Evolutionary conservation across 306 rosid species (phyloP), one percentile per base, ranked within the genome.

Genomic region (Cucurbita ficifolia): DNA sequence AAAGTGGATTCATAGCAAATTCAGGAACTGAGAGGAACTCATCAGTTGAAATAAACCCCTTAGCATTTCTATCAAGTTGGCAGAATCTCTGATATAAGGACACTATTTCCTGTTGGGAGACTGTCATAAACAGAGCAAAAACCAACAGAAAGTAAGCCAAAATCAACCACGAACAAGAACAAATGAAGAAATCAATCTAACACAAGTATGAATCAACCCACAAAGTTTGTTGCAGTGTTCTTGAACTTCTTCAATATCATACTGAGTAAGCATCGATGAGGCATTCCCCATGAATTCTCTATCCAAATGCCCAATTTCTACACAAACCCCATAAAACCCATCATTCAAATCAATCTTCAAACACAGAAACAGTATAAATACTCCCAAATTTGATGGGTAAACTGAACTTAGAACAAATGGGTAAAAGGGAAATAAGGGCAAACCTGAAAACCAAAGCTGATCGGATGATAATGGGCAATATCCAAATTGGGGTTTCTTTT

Each of bases 21-120:
- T 94, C 99, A 12, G 96, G 99, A 42, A 91, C 97, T 0, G 99
- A 91, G 43, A 94, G 79, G 85, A 94, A 94, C 77, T 94, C 99
- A 71, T 94, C 97, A 2, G 99, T 83, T 1, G 96, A 91, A 72
- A 94, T 91, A 40, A 91, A 91, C 9, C 99, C 99, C 77, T 89
- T 91, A 0, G 91, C 92, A 82, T 79, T 94, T 58, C 95, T 86
- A 69, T 94, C 99, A 82, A 94, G 97, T 73, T 94, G 97, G 79
- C 96, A 94, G 81, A 94, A 91, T 77, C 96, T 86, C 83, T 94
- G 56, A 53, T 91, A 94, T 24, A 94, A 78, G 7, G 90, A 84
- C 53, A 85, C 96, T 73, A 94, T 91, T 78, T 94, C 99, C 84
- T 91, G 96, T 86, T 89, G 99, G 6, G 97, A 82, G 82, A 89